phyloP scores from a whole-genome alignment of 495 filamentous ascomycete genomes.

The Podospora pseudopauciseta region DNA sequence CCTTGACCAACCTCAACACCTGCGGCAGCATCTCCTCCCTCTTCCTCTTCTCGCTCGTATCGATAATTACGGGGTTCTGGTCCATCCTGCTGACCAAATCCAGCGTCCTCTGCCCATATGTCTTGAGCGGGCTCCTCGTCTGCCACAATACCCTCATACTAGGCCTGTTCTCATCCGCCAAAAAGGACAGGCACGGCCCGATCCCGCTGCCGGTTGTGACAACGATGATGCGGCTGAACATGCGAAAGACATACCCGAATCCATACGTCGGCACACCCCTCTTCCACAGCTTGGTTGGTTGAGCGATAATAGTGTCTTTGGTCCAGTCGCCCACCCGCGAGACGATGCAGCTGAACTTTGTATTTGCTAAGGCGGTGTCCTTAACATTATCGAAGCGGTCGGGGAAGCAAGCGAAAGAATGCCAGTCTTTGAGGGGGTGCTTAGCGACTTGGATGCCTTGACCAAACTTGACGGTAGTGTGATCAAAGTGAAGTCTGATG shows the following conservation, averaged over 20 bases:
- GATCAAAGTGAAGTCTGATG: constrained; percentile 62
- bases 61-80: constrained; percentile 39
- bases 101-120: constrained; percentile 44
- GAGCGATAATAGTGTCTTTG: constrained; percentile 46
- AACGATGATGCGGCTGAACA: constrained; percentile 60
- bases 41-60: constrained; percentile 36
- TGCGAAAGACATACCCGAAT: constrained; percentile 58
- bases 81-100: constrained; percentile 39
- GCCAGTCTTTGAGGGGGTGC: constrained; percentile 68
- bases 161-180: constrained; percentile 31
- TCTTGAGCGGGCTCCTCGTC: constrained; percentile 40
- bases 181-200: constrained; percentile 52
- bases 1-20: constrained; percentile 51
- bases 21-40: constrained; percentile 47
- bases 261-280: constrained; percentile 53
- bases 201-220: constrained; percentile 72
- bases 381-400: constrained; percentile 29
- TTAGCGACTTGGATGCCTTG: constrained; percentile 51
- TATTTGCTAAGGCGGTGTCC: constrained; percentile 24
- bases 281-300: constrained; percentile 53
- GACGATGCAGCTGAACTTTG: constrained; percentile 56
- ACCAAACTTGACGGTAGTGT: constrained; percentile 47
- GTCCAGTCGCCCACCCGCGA: constrained; percentile 74
- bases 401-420: constrained; percentile 76
- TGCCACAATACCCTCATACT: constrained; percentile 45